Conservation (phyloP, 2,329 filamentous ascomycete species). For the Curvularia lunata region DNA sequence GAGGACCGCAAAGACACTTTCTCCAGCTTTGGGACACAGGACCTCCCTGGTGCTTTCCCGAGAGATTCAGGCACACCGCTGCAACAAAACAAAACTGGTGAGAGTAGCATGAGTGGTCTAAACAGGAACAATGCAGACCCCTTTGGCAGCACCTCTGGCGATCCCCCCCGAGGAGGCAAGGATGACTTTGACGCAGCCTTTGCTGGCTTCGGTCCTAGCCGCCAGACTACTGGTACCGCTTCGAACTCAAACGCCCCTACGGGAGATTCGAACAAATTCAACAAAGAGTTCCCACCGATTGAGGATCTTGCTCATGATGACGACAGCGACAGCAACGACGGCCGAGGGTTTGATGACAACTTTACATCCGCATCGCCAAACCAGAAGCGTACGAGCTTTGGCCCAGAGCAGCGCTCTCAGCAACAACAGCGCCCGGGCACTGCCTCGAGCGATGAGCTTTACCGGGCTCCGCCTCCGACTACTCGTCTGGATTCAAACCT, state of each 20-base stretch:
- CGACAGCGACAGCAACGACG: conserved; percentile 74
- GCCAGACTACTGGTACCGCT: conserved; percentile 56
- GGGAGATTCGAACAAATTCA: conserved; percentile 59
- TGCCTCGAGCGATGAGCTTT: conserved; percentile 41
- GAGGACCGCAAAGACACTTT: conserved; percentile 52
- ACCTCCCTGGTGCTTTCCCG: conserved; percentile 59
- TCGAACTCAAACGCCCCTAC: conserved; percentile 39
- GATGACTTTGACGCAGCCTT: conserved; percentile 87
- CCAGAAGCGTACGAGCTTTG: conserved; percentile 39
- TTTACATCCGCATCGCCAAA: conserved; percentile 70
- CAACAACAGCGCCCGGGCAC: conserved; percentile 38
- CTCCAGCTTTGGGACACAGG: conserved; percentile 45
- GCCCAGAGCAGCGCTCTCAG: conserved; percentile 34
- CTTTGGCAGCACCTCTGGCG: conserved; percentile 43
- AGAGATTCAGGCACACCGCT: conserved; percentile 51
- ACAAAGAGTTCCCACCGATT: conserved; percentile 90
- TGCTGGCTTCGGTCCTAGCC: conserved; percentile 69
- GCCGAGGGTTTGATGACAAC: conserved; percentile 87
- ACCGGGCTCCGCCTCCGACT: conserved; percentile 43
- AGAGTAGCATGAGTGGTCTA: conserved; percentile 56
- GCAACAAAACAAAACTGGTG: conserved; percentile 56
- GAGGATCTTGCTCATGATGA: conserved; percentile 82
- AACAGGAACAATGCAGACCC: conserved; percentile 54
- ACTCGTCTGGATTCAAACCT: conserved; percentile 45
- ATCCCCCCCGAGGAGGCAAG: conserved; percentile 60